A percentile compares a stretch with the other conserved stretches of the same genome.
Evolutionary conservation across 352 stramenopile genomes (phyloP).

Genomic region (Pythium dissimile): DNA sequence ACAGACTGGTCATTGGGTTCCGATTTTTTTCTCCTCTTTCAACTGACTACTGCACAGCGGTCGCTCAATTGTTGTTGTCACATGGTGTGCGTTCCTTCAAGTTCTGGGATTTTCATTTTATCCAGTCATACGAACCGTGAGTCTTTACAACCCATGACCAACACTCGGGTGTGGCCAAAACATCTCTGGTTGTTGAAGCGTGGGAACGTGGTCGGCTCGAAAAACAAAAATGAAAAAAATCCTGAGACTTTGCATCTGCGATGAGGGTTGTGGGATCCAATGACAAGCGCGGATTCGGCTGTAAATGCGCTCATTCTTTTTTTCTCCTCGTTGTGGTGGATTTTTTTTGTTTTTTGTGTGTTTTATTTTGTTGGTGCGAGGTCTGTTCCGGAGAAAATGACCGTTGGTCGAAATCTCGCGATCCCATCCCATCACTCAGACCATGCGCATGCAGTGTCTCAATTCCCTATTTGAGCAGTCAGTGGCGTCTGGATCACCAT

Average conservation of each 20-base stretch:
- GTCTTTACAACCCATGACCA: background rate
- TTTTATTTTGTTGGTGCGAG: background rate
- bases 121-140: slow-evolving; percentile 5
- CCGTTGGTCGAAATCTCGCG: slow-evolving; percentile 1
- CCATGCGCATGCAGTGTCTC: too few relatives aligned
- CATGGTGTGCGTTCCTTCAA: too few relatives aligned
- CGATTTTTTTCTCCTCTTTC: background rate
- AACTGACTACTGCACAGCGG: too few relatives aligned
- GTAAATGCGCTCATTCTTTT: too few relatives aligned
- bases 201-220: background rate
- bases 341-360: background rate
- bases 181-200: slow-evolving; percentile 8
- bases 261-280: slow-evolving; percentile 11
- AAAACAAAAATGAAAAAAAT: background rate
- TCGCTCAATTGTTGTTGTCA: too few relatives aligned
- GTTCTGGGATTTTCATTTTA: too few relatives aligned
- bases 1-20: too few relatives aligned
- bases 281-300: background rate
- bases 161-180: background rate
- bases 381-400: background rate
- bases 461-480: too few relatives aligned
- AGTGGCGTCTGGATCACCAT: too few relatives aligned
- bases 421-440: background rate
- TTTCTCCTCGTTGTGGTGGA: background rate
- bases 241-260: slow-evolving; percentile 2